A percentile compares a stretch with the other conserved stretches of the same genome.
Evolutionary conservation across 768 basidiomycete species (phyloP).

Genomic region (Phaeolepiota aurea): DNA sequence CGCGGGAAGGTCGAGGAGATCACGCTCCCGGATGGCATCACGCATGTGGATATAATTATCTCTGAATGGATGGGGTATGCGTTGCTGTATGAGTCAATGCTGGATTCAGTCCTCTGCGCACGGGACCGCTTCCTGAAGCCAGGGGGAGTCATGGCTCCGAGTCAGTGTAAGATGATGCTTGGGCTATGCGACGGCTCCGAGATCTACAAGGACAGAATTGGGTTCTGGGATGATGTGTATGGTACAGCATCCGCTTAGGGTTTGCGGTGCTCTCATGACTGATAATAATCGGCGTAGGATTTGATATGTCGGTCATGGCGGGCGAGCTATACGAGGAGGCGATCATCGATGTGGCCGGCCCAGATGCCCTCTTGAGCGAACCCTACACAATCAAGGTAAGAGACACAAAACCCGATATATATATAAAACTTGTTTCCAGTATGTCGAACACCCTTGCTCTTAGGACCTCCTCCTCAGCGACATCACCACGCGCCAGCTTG

Average conservation of each 20-base stretch:
- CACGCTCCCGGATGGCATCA: constrained; percentile 56
- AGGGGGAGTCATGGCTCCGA: constrained; percentile 83
- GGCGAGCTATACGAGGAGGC: constrained; percentile 72
- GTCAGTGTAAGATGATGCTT: constrained; percentile 82
- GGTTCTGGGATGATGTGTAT: constrained; percentile 89
- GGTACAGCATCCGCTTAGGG: constrained; percentile 48
- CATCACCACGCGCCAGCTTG: constrained; percentile 61
- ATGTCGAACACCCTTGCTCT: no score
- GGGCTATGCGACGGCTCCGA: constrained; percentile 71
- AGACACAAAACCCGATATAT: no score
- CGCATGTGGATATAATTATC: constrained; percentile 87
- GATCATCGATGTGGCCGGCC: constrained; percentile 69
- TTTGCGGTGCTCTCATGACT: neutral
- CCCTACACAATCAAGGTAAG: constrained; percentile 66
- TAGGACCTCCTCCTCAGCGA: constrained; percentile 75
- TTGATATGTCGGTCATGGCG: constrained; percentile 82
- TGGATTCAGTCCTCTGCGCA: constrained; percentile 88
- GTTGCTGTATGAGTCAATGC: constrained; percentile 92
- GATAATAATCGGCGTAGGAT: constrained; percentile 41
- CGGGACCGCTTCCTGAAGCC: constrained; percentile 79
- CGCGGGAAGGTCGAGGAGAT: constrained; percentile 90
- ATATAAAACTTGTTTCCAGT: no score
- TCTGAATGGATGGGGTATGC: constrained; percentile 99
- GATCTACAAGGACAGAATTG: constrained; percentile 72
- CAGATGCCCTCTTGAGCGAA: constrained; percentile 55